A percentile compares a stretch with the other conserved stretches of the same genome.
Evolutionary conservation across 2,329 filamentous ascomycete genomes (phyloP).

Genomic region (Trichophyton rubrum): DNA sequence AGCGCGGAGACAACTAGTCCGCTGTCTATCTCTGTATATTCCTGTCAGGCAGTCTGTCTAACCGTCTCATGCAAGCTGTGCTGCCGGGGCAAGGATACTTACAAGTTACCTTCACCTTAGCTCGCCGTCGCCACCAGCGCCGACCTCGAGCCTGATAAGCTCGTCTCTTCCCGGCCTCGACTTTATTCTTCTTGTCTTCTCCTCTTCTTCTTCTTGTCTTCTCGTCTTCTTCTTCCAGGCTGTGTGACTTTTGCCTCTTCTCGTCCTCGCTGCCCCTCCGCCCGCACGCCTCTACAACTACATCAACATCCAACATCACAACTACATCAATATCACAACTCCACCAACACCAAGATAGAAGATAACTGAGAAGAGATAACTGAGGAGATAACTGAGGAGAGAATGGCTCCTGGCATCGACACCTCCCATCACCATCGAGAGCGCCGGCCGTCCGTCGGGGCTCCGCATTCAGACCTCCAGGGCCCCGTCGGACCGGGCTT

Average conservation of each 20-base stretch:
- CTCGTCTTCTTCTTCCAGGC: not conserved
- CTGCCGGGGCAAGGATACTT: not conserved
- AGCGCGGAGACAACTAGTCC: not conserved
- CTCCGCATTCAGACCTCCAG: constrained; percentile 74
- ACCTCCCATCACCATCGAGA: constrained; percentile 42
- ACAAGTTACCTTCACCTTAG: not conserved
- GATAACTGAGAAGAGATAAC: no score
- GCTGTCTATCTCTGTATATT: no score
- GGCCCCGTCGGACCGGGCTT: constrained; percentile 79
- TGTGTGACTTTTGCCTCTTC: no score
- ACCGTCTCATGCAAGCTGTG: no score
- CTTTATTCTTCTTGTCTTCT: not conserved
- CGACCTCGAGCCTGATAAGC: not conserved
- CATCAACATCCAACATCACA: not conserved
- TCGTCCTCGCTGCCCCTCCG: not conserved
- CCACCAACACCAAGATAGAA: not conserved
- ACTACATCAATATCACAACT: not conserved
- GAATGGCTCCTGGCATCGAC: not conserved
- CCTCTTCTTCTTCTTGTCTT: not conserved
- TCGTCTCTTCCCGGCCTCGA: not conserved
- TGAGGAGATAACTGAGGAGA: no score
- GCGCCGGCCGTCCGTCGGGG: constrained; percentile 67
- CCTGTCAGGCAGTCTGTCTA: no score
- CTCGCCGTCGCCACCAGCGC: not conserved
- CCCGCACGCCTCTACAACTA: not conserved